These are phyloP conservation scores for Fagopyrum esculentum DNA, from an alignment of 148 eudicot species.

Conservation along the genomic window DNA sequence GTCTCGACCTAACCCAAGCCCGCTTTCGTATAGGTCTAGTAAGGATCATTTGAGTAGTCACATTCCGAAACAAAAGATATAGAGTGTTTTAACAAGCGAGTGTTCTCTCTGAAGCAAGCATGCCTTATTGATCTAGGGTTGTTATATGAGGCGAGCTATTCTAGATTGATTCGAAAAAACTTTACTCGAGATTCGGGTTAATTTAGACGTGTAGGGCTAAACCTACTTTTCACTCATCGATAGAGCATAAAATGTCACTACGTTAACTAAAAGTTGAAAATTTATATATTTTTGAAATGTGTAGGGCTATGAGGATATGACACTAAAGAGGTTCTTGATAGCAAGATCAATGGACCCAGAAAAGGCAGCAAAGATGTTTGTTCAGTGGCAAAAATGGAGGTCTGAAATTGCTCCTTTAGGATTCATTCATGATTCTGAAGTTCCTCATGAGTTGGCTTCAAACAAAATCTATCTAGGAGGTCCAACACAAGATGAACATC, in stretches of 20 bases:
- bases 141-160: too few relatives aligned
- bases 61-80: too few relatives aligned
- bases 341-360: constrained; percentile 50
- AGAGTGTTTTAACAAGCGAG: too few relatives aligned
- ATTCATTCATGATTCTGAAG: constrained; percentile 33
- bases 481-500: constrained; percentile 27
- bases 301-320: constrained; percentile 34
- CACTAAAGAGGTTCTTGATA: constrained; percentile 42
- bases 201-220: too few relatives aligned
- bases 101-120: too few relatives aligned
- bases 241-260: too few relatives aligned
- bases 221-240: not conserved
- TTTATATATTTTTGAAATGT: not conserved
- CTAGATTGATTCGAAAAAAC: too few relatives aligned
- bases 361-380: constrained; percentile 57
- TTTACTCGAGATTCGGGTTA: too few relatives aligned
- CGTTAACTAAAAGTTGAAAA: not conserved
- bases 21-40: too few relatives aligned
- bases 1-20: too few relatives aligned
- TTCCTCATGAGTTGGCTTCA: constrained; percentile 31
- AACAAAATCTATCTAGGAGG: constrained; percentile 41
- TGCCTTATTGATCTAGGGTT: too few relatives aligned
- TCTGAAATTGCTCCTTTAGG: constrained; percentile 35
- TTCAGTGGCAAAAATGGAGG: constrained; percentile 56
- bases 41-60: too few relatives aligned